Conservation (phyloP, 805 yeast genomes). For the Lachancea dasiensis region DNA sequence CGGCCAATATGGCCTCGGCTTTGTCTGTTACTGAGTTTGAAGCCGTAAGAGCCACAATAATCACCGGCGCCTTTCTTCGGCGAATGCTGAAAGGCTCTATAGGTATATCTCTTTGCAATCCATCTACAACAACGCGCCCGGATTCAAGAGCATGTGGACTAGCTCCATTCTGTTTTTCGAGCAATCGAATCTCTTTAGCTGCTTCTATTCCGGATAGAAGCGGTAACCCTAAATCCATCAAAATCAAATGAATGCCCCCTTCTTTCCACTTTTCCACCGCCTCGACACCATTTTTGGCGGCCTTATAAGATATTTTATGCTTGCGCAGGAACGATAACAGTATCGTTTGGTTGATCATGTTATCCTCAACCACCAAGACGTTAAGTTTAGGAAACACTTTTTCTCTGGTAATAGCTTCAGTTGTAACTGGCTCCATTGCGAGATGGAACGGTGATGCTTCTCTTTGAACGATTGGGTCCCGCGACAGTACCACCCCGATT, state of each 20-base stretch:
- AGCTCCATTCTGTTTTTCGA: slow-evolving; percentile 74
- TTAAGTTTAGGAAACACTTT: slow-evolving; percentile 83
- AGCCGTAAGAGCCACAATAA: slow-evolving; percentile 95
- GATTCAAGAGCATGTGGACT: slow-evolving; percentile 39
- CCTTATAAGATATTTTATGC: slow-evolving; percentile 74
- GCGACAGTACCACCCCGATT: slow-evolving; percentile 20
- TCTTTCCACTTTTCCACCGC: slow-evolving; percentile 91
- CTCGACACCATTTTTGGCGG: slow-evolving; percentile 91
- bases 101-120: slow-evolving; percentile 26
- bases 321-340: slow-evolving; percentile 81
- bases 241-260: slow-evolving; percentile 90
- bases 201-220: slow-evolving; percentile 95
- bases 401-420: slow-evolving; percentile 30
- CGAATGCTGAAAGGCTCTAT: slow-evolving; percentile 54
- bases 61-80: slow-evolving; percentile 85
- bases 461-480: slow-evolving; percentile 6
- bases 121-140: neutral
- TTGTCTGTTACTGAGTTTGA: slow-evolving; percentile 79
- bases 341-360: slow-evolving; percentile 87
- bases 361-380: slow-evolving; percentile 93
- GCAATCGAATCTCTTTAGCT: slow-evolving; percentile 79
- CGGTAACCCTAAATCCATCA: slow-evolving; percentile 97
- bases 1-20: slow-evolving; percentile 89
- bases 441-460: slow-evolving; percentile 6
- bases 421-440: slow-evolving; percentile 13